phyloP scores from a whole-genome alignment of 1,284 basidiomycete species.

The Filobasidium uniguttulatum region DNA sequence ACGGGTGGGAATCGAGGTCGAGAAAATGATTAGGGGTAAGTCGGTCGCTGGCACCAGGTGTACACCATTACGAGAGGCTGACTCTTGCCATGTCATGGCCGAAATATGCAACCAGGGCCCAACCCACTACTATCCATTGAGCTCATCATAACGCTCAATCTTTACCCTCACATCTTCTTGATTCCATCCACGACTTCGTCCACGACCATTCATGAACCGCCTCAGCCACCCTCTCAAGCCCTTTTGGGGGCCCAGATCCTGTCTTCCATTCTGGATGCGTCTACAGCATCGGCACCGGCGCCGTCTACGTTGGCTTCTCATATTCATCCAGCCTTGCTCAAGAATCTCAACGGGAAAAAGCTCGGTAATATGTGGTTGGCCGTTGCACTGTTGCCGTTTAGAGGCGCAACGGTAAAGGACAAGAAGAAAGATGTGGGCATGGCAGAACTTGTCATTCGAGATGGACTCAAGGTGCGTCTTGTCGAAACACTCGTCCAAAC shows the following conservation, averaged over 20 bases:
- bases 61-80: slow-evolving; percentile 5
- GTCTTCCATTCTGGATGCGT: slow-evolving; percentile 40
- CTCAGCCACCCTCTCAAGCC: not conserved
- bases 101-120: slow-evolving; percentile 45
- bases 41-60: not conserved
- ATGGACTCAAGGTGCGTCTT: slow-evolving; percentile 52
- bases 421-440: slow-evolving; percentile 51
- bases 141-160: slow-evolving; percentile 53
- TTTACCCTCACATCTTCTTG: slow-evolving; percentile 60
- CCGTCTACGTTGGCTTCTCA: slow-evolving; percentile 24
- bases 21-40: slow-evolving; percentile 77
- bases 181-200: slow-evolving; percentile 42
- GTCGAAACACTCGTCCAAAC: not conserved
- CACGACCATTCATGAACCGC: slow-evolving; percentile 22
- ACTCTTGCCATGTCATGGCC: not conserved
- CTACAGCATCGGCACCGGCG: too few species aligned
- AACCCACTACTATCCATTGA: slow-evolving; percentile 61
- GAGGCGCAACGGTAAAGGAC: slow-evolving; percentile 47
- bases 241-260: slow-evolving; percentile 52
- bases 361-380: slow-evolving; percentile 49
- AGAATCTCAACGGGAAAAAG: slow-evolving; percentile 3
- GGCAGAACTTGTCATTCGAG: slow-evolving; percentile 57
- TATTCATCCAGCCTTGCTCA: slow-evolving; percentile 17
- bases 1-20: slow-evolving; percentile 74
- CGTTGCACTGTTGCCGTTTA: slow-evolving; percentile 52